These are phyloP conservation scores for Phaffomyces thermotolerans DNA, from an alignment of 805 yeast genomes.

Conservation along the genomic window DNA sequence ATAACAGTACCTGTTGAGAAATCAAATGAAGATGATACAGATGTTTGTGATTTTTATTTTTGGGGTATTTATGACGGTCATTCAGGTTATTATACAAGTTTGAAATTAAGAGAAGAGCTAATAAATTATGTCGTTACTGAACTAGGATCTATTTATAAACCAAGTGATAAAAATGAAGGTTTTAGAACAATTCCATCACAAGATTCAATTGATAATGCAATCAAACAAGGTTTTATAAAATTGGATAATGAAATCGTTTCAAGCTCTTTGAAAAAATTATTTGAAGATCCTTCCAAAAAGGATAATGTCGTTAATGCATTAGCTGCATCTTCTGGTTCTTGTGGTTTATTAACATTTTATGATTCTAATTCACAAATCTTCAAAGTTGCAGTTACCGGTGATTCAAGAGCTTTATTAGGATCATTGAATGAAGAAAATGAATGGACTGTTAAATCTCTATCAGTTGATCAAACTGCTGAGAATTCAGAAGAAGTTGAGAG, in stretches of 20 bases:
- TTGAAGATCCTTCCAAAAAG: conserved; percentile 56
- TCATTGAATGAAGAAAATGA: conserved; percentile 52
- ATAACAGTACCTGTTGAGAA: conserved; percentile 52
- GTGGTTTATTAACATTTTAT: conserved; percentile 82
- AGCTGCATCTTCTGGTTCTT: conserved; percentile 94
- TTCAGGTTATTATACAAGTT: conserved; percentile 90
- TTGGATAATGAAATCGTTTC: conserved; percentile 84
- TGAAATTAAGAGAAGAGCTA: conserved; percentile 74
- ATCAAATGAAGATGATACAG: conserved; percentile 16
- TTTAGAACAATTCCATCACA: conserved; percentile 58
- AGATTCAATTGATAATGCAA: conserved; percentile 69
- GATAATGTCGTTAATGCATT: conserved; percentile 54
- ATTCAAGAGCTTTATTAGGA: conserved; percentile 87
- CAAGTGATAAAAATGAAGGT: conserved; percentile 38
- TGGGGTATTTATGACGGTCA: conserved; percentile 97
- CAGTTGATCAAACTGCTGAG: conserved; percentile 92
- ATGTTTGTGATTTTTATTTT: conserved; percentile 73
- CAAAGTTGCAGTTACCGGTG: conserved; percentile 94
- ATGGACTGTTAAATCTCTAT: conserved; percentile 85
- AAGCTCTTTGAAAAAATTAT: conserved; percentile 60
- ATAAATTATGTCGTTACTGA: conserved; percentile 73
- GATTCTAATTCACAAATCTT: conserved; percentile 66
- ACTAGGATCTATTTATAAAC: conserved; percentile 55
- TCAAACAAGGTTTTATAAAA: conserved; percentile 70
- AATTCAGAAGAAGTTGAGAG: conserved; percentile 82